A percentile compares a stretch with the other conserved stretches of the same genome.
Evolutionary conservation across 257 asterid genomes (phyloP).

Genomic region (Gynochthodes officinalis): DNA sequence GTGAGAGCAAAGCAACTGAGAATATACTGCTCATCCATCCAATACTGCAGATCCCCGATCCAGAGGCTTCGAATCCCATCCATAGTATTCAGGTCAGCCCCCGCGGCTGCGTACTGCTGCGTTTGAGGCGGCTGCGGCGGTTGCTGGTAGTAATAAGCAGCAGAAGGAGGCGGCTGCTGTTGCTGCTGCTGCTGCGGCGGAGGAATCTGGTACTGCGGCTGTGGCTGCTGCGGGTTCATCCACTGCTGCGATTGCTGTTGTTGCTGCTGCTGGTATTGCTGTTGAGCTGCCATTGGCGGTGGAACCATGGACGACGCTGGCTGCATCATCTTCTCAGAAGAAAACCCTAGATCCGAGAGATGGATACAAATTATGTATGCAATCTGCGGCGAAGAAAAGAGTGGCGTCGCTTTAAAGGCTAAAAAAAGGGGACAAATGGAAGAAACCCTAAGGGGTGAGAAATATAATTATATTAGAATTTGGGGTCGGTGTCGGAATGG

Average conservation of each 20-base stretch:
- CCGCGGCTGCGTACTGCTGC: constrained; percentile 33
- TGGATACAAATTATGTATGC: neutral
- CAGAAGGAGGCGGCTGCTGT: constrained; percentile 37
- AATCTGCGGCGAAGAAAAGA: neutral
- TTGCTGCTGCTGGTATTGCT: constrained; percentile 48
- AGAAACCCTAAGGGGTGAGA: neutral
- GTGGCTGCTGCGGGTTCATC: constrained; percentile 37
- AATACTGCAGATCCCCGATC: constrained; percentile 94
- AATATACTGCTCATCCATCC: constrained; percentile 89
- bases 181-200: constrained; percentile 51
- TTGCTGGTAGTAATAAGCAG: constrained; percentile 69
- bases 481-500: neutral
- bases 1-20: constrained; percentile 45
- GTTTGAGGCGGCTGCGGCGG: constrained; percentile 37
- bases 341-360: constrained; percentile 2
- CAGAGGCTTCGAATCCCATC: constrained; percentile 86
- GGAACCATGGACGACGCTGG: constrained; percentile 57
- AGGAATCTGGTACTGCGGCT: constrained; percentile 53
- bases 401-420: neutral
- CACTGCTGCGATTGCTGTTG: constrained; percentile 48
- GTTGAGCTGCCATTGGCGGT: constrained; percentile 56
- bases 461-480: neutral
- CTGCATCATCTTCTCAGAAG: constrained; percentile 41
- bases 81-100: constrained; percentile 32
- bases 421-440: neutral